These are phyloP conservation scores for Lichtheimia ramosa DNA, from an alignment of 371 early-diverging fungal species.

Conservation along the genomic window DNA sequence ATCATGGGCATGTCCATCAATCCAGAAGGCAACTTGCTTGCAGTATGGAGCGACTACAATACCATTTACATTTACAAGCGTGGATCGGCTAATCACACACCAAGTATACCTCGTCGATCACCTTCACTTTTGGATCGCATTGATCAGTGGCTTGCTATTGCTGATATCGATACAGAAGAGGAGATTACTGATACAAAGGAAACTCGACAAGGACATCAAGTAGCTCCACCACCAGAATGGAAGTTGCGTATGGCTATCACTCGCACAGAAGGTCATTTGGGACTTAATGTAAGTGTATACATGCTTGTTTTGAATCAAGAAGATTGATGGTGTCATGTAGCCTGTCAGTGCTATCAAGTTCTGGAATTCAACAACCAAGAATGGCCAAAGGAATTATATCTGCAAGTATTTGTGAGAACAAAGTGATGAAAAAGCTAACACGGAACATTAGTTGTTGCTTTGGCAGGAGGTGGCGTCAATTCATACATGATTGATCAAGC, in stretches of 20 bases:
- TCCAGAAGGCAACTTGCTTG: conserved; percentile 26
- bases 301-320: not conserved
- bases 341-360: conserved; percentile 12
- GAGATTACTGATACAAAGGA: not conserved
- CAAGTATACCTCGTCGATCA: conserved; percentile 3
- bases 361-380: conserved; percentile 9
- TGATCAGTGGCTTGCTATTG: conserved; percentile 17
- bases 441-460: conserved; percentile 8
- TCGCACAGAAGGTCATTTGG: conserved; percentile 9
- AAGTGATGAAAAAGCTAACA: too few species aligned
- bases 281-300: conserved; percentile 2
- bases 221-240: conserved; percentile 6
- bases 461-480: conserved; percentile 16
- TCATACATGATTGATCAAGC: conserved; percentile 17
- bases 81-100: conserved; percentile 5
- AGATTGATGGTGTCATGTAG: not conserved
- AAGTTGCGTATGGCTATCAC: conserved; percentile 18
- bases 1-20: conserved; percentile 35
- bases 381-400: conserved; percentile 7
- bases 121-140: conserved; percentile 13
- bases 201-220: not conserved
- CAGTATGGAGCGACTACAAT: conserved; percentile 40
- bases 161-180: not conserved
- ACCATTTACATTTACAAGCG: conserved; percentile 30
- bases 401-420: conserved; percentile 9